phyloP scores from a whole-genome alignment of 1,284 basidiomycete genomes.

The Ustilago tritici region DNA sequence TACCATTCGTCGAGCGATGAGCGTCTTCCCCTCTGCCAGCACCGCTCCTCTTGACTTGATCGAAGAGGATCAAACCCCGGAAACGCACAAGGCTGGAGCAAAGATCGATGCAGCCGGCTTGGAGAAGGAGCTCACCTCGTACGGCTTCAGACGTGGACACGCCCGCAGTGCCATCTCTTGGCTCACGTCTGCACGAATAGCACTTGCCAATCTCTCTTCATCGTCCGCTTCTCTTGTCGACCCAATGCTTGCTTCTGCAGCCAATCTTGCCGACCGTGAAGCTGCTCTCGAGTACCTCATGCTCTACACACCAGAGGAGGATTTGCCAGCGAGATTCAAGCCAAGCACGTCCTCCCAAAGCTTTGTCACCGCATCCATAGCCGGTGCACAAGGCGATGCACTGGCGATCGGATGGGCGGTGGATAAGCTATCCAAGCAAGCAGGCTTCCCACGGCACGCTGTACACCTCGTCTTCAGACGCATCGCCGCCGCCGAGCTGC shows the following conservation, averaged over 20 bases:
- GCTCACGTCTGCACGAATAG: constrained; percentile 54
- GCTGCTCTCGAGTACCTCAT: constrained; percentile 82
- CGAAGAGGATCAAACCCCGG: constrained; percentile 35
- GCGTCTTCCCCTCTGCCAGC: constrained; percentile 49
- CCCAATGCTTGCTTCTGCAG: constrained; percentile 58
- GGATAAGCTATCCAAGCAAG: constrained; percentile 84
- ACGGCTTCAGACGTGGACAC: constrained; percentile 67
- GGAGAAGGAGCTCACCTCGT: constrained; percentile 54
- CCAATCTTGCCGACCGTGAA: constrained; percentile 71
- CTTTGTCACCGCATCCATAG: constrained; percentile 75
- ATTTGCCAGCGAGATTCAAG: constrained; percentile 74
- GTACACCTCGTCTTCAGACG: constrained; percentile 75
- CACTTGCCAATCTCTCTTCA: constrained; percentile 28
- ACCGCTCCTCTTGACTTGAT: constrained; percentile 41
- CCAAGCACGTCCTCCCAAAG: constrained; percentile 76
- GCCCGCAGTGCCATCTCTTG: constrained; percentile 57
- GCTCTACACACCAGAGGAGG: constrained; percentile 82
- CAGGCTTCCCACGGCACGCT: constrained; percentile 82
- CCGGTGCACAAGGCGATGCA: constrained; percentile 72
- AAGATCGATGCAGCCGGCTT: constrained; percentile 46
- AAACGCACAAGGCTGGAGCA: not conserved
- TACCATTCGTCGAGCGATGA: constrained; percentile 80
- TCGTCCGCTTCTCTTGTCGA: constrained; percentile 30
- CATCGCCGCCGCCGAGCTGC: constrained; percentile 21
- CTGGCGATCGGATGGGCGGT: constrained; percentile 83